Base-by-base conservation (phyloP, 2,329 filamentous ascomycete genomes). In the Esteya vermicola region DNA sequence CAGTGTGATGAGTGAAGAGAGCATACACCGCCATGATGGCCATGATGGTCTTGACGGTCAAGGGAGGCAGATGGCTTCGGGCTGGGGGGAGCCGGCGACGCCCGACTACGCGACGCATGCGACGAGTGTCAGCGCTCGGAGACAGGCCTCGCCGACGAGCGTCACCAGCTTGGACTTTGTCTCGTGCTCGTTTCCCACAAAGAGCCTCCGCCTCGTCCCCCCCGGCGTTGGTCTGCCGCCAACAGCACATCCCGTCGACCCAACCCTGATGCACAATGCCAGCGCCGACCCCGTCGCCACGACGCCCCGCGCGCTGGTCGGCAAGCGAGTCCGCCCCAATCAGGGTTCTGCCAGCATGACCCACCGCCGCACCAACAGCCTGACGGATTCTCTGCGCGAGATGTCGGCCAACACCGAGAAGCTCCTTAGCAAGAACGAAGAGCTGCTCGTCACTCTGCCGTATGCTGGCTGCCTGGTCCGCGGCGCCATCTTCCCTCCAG, bases 361-460 rank as follows among this genome's bases (percentile, higher is more conserved):
- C 31, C 86, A 94, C 58, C 88, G 85, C 57, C 78, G 86, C 19
- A 93, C 84, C 53, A 85, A 80, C 37, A 95, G 88, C 55, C 80
- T 91, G 50, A 84, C 82, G 0, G 85, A 95, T 59, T 89, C 88
- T 1, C 58, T 89, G 38, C 68, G 85, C 49, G 83, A 91, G 58
- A 78, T 62, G 59, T 73, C 57, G 19, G 57, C 58, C 6, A 43
- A 56, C 12, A 57, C 62, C 4, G 70, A 73, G 34, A 70, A 64
- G 43, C 53, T 65, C 4, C 54, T 67, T 3, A 64, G 65, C 46
- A 72, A 70, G 46, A 71, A 71, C 19, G 62, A 67, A 4, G 73
- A 78, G 43, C 59, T 78, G 14, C 58, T 77, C 13, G 67, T 79
- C 46, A 68, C 77, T 9, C 64, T 78, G 19, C 75, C 81, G 12